A percentile compares a stretch with the other conserved stretches of the same genome.
phyloP scores from a whole-genome alignment of 345 rosid species.

The Linum tenue region DNA sequence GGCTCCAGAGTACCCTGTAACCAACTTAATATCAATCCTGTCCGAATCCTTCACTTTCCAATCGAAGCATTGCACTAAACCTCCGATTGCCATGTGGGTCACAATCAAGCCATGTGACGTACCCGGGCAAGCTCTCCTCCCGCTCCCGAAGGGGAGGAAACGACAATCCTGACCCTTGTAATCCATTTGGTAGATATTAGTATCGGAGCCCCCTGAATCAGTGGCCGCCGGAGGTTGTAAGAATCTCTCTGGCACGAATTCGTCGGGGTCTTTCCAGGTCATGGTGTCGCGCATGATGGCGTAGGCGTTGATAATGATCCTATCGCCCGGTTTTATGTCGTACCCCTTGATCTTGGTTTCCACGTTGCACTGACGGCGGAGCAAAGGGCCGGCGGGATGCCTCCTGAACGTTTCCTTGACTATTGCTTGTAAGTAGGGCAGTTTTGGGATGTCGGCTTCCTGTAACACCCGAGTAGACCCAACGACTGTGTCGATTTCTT shows the following conservation, averaged over 20 bases:
- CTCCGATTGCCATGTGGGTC: constrained; percentile 27
- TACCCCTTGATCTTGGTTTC: too few species aligned
- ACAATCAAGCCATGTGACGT: constrained; percentile 27
- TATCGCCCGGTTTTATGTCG: too few species aligned
- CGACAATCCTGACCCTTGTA: constrained; percentile 26
- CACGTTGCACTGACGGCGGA: constrained; percentile 19
- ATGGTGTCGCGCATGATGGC: too few species aligned
- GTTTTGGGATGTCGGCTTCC: constrained; percentile 34
- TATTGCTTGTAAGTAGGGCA: constrained; percentile 32
- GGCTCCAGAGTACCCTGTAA: constrained; percentile 32
- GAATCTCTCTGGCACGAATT: too few species aligned
- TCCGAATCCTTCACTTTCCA: constrained; percentile 26
- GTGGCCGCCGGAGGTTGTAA: too few species aligned
- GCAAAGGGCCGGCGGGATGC: constrained; percentile 32
- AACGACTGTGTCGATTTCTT: constrained; percentile 24
- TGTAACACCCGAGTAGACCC: constrained; percentile 21
- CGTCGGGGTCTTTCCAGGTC: too few species aligned
- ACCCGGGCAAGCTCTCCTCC: constrained; percentile 36
- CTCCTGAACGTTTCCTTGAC: constrained; percentile 34
- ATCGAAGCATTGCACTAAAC: constrained; percentile 38
- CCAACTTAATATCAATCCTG: constrained; percentile 18
- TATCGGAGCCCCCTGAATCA: too few species aligned
- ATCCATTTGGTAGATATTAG: constrained; percentile 7
- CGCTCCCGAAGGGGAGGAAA: constrained; percentile 38
- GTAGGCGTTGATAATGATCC: too few species aligned